Percentiles rank a stretch among this genome's conserved stretches.
Evolutionary conservation across 1,284 basidiomycete genomes (phyloP).

Genomic region (Mixia osmundae): DNA sequence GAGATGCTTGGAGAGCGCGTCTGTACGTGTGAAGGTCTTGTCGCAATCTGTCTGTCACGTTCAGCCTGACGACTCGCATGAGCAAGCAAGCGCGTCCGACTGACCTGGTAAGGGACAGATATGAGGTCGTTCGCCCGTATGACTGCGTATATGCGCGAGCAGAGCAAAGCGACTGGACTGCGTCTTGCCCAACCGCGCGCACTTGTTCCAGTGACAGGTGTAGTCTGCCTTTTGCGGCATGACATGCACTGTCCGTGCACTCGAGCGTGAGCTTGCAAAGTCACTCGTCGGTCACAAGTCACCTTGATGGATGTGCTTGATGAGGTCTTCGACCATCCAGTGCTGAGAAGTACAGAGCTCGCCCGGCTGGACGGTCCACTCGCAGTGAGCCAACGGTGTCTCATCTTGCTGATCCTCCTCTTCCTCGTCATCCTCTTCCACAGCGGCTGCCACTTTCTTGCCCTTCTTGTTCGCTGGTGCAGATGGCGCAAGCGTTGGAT

Average conservation of each 20-base stretch:
- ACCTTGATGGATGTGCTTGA: constrained; percentile 5
- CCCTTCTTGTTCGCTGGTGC: too few species aligned
- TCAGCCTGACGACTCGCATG: neutral
- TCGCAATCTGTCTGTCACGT: constrained; percentile 42
- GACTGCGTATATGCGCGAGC: constrained; percentile 62
- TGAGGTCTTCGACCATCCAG: constrained; percentile 9
- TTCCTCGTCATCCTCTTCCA: neutral
- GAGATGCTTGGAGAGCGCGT: constrained; percentile 76
- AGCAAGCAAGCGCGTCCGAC: constrained; percentile 17
- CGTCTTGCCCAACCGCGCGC: constrained; percentile 46
- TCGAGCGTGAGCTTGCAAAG: neutral
- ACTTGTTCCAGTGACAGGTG: constrained; percentile 58
- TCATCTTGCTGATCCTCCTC: constrained; percentile 1
- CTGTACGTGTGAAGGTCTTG: constrained; percentile 74
- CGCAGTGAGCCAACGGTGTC: constrained; percentile 5
- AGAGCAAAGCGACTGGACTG: constrained; percentile 72
- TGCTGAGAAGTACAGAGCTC: constrained; percentile 4
- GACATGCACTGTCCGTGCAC: neutral
- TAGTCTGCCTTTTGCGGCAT: constrained; percentile 2
- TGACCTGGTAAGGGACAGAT: constrained; percentile 51
- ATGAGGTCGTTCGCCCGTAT: constrained; percentile 79
- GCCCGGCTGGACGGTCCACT: too few species aligned
- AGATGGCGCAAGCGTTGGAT: too few species aligned
- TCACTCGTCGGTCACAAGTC: neutral
- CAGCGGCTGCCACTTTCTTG: neutral